Evolutionary conservation across 2,329 filamentous ascomycete species (phyloP).

Genomic region (Aquanectria penicillioides): DNA sequence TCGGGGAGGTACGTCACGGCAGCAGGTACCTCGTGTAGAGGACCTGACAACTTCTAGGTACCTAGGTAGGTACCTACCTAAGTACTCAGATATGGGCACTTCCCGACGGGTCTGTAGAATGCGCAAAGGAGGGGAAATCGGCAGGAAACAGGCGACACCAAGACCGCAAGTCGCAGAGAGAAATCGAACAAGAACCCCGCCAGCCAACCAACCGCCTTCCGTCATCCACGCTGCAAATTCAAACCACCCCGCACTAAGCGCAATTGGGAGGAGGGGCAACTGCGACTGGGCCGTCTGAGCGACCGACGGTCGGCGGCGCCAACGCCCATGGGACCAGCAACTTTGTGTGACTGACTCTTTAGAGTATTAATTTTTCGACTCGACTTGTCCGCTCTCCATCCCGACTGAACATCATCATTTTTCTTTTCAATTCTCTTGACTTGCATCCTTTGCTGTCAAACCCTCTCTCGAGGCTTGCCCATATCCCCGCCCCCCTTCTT

Average conservation of each 20-base stretch:
- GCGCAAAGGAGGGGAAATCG: neutral
- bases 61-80: no score
- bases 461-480: neutral
- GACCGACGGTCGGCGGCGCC: conserved; percentile 31
- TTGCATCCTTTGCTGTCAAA: neutral
- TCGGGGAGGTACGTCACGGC: no score
- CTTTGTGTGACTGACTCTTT: conserved; percentile 6
- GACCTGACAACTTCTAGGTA: no score
- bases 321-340: neutral
- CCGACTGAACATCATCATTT: neutral
- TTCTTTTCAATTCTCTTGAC: neutral
- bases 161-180: no score
- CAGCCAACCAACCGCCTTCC: conserved; percentile 1
- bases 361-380: conserved; percentile 15
- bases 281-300: neutral
- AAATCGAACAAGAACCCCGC: neutral
- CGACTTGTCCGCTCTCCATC: neutral
- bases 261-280: conserved; percentile 37
- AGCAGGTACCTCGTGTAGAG: no score
- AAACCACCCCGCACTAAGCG: conserved; percentile 44
- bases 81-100: no score
- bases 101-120: no score
- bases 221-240: conserved; percentile 2
- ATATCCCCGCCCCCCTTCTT: neutral
- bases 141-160: neutral